A percentile compares a stretch with the other conserved stretches of the same genome.
Conservation (phyloP, 345 rosid genomes). For the Salix arbutifolia region DNA sequence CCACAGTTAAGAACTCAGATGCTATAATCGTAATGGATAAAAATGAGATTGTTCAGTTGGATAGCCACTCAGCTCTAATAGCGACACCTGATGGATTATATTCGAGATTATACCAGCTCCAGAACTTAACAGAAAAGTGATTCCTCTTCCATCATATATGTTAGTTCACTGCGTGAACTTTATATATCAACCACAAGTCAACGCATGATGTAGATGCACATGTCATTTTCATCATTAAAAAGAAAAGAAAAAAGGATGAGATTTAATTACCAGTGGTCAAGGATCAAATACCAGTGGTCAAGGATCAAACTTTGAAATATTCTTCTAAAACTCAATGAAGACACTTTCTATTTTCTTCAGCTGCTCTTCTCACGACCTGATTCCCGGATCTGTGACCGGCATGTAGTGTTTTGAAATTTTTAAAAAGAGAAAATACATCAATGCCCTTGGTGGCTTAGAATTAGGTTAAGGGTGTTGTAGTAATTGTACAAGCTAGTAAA, state of each 20-base stretch:
- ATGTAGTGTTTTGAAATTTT: too few species aligned
- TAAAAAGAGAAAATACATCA: too few species aligned
- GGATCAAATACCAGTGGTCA: neutral
- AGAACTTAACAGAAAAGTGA: conserved; percentile 23
- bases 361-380: too few species aligned
- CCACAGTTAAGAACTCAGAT: conserved; percentile 66
- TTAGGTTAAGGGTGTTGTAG: too few species aligned
- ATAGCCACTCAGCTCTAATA: conserved; percentile 55
- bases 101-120: conserved; percentile 56
- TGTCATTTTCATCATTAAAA: neutral
- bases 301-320: neutral
- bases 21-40: conserved; percentile 63
- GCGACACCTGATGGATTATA: conserved; percentile 53
- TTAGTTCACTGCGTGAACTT: neutral
- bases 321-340: conserved; percentile 46
- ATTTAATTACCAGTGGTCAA: neutral
- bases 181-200: neutral
- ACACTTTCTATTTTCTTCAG: conserved; percentile 60
- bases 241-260: neutral
- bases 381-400: too few species aligned
- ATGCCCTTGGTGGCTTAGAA: too few species aligned
- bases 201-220: neutral
- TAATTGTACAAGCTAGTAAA: too few species aligned
- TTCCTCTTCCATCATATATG: neutral
- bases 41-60: conserved; percentile 68